phyloP scores from a whole-genome alignment of 257 asterid genomes.

The Solanum bulbocastanum region DNA sequence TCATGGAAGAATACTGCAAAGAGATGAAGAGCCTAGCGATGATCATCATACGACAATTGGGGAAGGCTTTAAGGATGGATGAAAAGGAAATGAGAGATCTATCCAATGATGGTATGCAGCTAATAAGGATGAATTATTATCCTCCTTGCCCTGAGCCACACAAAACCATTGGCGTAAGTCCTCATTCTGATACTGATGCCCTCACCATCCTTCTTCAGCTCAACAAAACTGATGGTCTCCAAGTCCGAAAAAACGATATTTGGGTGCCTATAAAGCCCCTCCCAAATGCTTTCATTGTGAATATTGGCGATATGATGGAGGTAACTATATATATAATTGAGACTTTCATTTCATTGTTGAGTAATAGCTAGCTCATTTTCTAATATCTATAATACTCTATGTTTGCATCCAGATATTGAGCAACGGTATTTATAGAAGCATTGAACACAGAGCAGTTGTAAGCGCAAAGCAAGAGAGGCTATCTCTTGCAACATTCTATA shows the following conservation, averaged over 20 bases:
- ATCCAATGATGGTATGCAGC: slow-evolving; percentile 30
- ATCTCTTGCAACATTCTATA: slow-evolving; percentile 43
- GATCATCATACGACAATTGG: slow-evolving; percentile 23
- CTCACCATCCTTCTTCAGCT: slow-evolving; percentile 47
- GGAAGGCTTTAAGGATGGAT: slow-evolving; percentile 30
- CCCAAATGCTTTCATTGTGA: slow-evolving; percentile 34
- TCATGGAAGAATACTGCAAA: slow-evolving; percentile 17
- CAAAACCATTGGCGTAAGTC: slow-evolving; percentile 24
- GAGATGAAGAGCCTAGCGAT: slow-evolving; percentile 24
- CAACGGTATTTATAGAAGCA: slow-evolving; percentile 37
- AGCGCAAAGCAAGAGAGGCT: slow-evolving; percentile 32
- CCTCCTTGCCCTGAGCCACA: slow-evolving; percentile 53
- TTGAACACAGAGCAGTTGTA: slow-evolving; percentile 49
- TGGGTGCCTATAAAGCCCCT: slow-evolving; percentile 41
- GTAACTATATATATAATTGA: neutral
- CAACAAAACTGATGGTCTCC: slow-evolving; percentile 41
- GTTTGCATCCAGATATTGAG: slow-evolving; percentile 26
- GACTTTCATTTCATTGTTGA: neutral
- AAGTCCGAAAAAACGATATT: slow-evolving; percentile 26
- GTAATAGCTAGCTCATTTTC: neutral
- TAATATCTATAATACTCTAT: neutral
- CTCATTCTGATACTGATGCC: slow-evolving; percentile 52
- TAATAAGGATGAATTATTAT: slow-evolving; percentile 43
- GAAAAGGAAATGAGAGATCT: slow-evolving; percentile 18
- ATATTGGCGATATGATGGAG: slow-evolving; percentile 53